Base-by-base conservation (phyloP, 768 basidiomycete genomes). In the Mrakia frigida region DNA sequence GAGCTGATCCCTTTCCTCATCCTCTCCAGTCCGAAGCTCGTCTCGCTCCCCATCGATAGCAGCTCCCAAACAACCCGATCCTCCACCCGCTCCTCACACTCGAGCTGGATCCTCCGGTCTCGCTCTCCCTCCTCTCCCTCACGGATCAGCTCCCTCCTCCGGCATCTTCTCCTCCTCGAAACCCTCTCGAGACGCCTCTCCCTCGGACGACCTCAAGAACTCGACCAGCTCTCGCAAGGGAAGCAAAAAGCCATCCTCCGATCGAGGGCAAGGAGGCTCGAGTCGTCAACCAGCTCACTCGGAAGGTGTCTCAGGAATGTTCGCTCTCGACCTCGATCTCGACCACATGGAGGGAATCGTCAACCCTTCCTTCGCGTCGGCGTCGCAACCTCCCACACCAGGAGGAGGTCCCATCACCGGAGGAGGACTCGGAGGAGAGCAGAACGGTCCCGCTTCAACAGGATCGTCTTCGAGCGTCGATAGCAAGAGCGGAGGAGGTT, bases 321-420 rank as follows among this genome's bases (percentile, higher is more conserved):
- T 88, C 76, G 84, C 82, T 33, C 86, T 91, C 60, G 90, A 92
- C 82, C 88, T 88, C 28, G 88, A 93, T 81, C 82, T 92, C 61
- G 87, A 90, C 14, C 84, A 88, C 70, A 93, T 97, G 87, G 90
- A 91, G 53, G 94, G 91, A 9, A 93, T 97, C 81, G 85, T 96
- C 78, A 86, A 93, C 82, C 83, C 83, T 25, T 73, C 31, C 77
- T 63, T 74, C 50, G 70, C 70, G 59, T 69, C 74, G 14, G 16
- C 46, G 18, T 25, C 60, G 28, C 50, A 70, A 28, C 69, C 69
- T 41, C 7, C 33, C 11, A 59, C 70, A 3, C 52, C 70, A 25
- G 37, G 23, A 21, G 63, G 63, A 65, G 43, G 39, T 23, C 71
- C 73, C 46, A 28, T 75, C 35, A 68, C 70, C 25, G 41, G 31